Evolutionary conservation across 1,284 basidiomycete species (phyloP), one percentile per base, ranked within the genome.

Genomic region (Ganoderma sinense): DNA sequence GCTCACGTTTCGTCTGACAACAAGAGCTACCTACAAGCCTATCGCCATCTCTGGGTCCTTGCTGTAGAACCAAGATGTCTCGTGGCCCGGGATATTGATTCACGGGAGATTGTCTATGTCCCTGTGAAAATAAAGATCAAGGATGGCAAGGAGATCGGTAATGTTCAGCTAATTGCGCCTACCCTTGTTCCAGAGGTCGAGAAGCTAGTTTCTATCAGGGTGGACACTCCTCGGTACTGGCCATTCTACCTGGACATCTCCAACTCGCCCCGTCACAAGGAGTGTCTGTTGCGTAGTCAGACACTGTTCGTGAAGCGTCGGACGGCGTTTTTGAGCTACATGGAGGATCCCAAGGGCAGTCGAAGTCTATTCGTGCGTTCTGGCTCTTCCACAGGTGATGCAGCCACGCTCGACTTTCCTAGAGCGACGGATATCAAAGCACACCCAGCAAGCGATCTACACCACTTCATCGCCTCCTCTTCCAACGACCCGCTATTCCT

Each of bases 141-240:
- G 71, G 94, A 95, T 66, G 88, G 85, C 16, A 83, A 84, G 36
- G 85, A 86, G 36, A 80, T 84, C 29, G 87, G 89, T 10, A 86
- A 88, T 29, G 91, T 92, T 6, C 91, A 93, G 72, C 84, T 97
- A 62, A 95, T 97, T 68, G 93, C 95, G 0, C 97, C 97, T 0
- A 96, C 97, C 0, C 87, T 99, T 7, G 93, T 98, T 65, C 96
- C 97, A 0, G 92, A 97, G 71, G 88, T 98, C 69, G 91, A 94
- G 75, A 89, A 88, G 63, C 84, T 98, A 18, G 82, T 89, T 56
- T 91, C 92, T 0, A 93, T 99, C 72, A 87, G 92, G 63, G 91
- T 97, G 48, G 96, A 97, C 77, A 97, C 95, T 0, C 95, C 95
- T 7, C 89, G 97, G 14, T 99, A 99, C 81, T 98, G 96, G 94